These are phyloP conservation scores for Alternaria burnsii DNA, from an alignment of 2,329 filamentous ascomycete species.

Conservation along the genomic window DNA sequence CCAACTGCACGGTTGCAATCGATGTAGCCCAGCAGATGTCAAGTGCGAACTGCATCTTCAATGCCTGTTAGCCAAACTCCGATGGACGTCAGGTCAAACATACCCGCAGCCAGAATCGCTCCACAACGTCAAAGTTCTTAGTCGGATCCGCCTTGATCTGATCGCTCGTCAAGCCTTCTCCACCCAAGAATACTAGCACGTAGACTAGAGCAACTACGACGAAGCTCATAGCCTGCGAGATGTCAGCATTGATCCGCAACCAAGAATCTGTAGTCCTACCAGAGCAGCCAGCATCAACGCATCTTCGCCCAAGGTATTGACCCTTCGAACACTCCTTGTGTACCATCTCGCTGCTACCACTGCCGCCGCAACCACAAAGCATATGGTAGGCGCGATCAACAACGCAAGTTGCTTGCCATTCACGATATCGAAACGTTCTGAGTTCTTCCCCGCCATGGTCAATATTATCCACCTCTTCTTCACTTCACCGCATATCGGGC, in stretches of 20 bases:
- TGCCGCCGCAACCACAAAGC: conserved; percentile 21
- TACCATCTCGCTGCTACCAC: conserved; percentile 32
- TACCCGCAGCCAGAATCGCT: conserved; percentile 25
- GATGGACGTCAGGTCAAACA: not conserved
- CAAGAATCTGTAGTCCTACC: conserved; percentile 16
- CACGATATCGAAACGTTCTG: conserved; percentile 25
- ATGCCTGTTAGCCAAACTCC: conserved; percentile 3
- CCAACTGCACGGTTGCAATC: conserved; percentile 29
- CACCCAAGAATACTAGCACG: conserved; percentile 28
- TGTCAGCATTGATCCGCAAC: conserved; percentile 7
- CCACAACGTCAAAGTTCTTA: conserved; percentile 13
- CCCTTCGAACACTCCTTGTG: conserved; percentile 25
- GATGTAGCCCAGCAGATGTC: conserved; percentile 34
- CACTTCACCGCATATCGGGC: conserved; percentile 17
- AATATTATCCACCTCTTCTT: not conserved
- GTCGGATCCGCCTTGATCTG: conserved; percentile 22
- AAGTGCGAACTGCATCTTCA: conserved; percentile 31
- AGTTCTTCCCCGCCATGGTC: conserved; percentile 23
- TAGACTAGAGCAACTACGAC: conserved; percentile 27
- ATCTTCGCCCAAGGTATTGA: conserved; percentile 30
- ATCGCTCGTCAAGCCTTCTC: conserved; percentile 24
- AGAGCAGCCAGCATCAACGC: conserved; percentile 26
- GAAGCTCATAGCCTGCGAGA: conserved; percentile 25
- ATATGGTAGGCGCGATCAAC: conserved; percentile 27
- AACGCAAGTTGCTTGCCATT: conserved; percentile 28